Evolutionary conservation across 768 basidiomycete species (phyloP).

Genomic region (Guyanaporus albipodus): DNA sequence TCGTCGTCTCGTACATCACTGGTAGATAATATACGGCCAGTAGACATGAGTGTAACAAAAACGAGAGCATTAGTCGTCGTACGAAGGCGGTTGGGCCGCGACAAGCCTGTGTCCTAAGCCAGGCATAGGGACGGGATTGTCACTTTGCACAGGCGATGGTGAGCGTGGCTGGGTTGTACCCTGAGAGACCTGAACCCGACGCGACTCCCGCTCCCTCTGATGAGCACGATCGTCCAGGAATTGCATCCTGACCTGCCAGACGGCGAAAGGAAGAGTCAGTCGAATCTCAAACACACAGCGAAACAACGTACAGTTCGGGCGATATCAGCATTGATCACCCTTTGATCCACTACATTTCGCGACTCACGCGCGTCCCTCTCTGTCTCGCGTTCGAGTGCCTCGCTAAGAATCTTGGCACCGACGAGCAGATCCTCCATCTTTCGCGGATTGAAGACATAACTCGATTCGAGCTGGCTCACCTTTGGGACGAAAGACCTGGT

Average conservation of each 20-base stretch:
- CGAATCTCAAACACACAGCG: neutral
- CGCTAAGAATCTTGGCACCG: constrained; percentile 63
- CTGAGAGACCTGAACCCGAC: constrained; percentile 29
- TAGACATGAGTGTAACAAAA: too few relatives aligned
- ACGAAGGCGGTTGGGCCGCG: constrained; percentile 18
- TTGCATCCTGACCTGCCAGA: constrained; percentile 63
- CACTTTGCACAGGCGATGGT: neutral
- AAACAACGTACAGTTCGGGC: constrained; percentile 49
- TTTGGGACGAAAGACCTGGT: constrained; percentile 19
- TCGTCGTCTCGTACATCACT: neutral
- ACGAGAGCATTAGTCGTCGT: constrained; percentile 7
- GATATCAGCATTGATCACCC: constrained; percentile 50
- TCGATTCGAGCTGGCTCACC: constrained; percentile 72
- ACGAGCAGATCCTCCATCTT: constrained; percentile 53
- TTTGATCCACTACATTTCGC: constrained; percentile 52
- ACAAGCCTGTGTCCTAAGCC: constrained; percentile 22
- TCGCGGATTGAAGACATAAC: constrained; percentile 57
- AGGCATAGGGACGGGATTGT: constrained; percentile 17
- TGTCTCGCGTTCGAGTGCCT: constrained; percentile 51
- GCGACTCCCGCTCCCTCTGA: constrained; percentile 53
- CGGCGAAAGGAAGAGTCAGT: too few relatives aligned
- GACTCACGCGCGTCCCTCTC: constrained; percentile 45
- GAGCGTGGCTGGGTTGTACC: neutral
- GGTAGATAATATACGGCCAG: constrained; percentile 7
- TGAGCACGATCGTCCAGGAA: constrained; percentile 76